phyloP scores from a whole-genome alignment of 2,329 filamentous ascomycete species.

The Ophiostoma tasmaniense region DNA sequence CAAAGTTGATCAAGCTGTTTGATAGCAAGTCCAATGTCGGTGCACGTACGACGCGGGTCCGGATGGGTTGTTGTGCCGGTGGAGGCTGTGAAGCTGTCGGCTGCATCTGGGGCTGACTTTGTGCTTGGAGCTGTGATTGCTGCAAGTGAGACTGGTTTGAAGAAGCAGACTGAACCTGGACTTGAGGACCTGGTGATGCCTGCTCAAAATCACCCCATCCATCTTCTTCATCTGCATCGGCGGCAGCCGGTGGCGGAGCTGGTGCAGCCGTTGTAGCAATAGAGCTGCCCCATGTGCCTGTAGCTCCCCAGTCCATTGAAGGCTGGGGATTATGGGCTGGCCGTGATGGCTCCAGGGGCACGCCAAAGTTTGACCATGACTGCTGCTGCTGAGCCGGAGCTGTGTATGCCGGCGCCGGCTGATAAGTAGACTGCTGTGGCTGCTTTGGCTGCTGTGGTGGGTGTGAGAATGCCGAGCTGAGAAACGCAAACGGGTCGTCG shows the following conservation, averaged over 20 bases:
- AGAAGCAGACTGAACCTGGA: not conserved
- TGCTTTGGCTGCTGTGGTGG: constrained; percentile 7
- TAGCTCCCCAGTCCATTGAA: constrained; percentile 8
- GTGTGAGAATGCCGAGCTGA: constrained; percentile 22
- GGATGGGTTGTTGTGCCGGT: constrained; percentile 22
- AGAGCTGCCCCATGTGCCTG: constrained; percentile 16
- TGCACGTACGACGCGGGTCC: constrained; percentile 34
- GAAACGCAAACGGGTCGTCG: constrained; percentile 29
- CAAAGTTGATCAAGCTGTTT: constrained; percentile 41
- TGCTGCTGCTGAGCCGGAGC: constrained; percentile 15
- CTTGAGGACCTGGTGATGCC: constrained; percentile 26
- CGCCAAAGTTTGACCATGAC: constrained; percentile 6
- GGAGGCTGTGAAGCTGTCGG: not conserved
- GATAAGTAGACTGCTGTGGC: not conserved
- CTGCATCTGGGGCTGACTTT: not conserved
- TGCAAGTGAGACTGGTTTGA: not conserved
- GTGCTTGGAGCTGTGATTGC: constrained; percentile 13
- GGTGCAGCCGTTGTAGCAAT: constrained; percentile 13
- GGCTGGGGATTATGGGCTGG: constrained; percentile 1
- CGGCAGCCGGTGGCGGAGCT: not conserved
- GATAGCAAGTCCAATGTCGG: constrained; percentile 46
- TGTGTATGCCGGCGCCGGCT: constrained; percentile 7
- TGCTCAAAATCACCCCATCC: constrained; percentile 62
- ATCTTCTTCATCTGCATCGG: constrained; percentile 45
- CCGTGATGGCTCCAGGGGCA: not conserved